phyloP scores from a whole-genome alignment of 805 yeast species.

The Candida patagonica region DNA sequence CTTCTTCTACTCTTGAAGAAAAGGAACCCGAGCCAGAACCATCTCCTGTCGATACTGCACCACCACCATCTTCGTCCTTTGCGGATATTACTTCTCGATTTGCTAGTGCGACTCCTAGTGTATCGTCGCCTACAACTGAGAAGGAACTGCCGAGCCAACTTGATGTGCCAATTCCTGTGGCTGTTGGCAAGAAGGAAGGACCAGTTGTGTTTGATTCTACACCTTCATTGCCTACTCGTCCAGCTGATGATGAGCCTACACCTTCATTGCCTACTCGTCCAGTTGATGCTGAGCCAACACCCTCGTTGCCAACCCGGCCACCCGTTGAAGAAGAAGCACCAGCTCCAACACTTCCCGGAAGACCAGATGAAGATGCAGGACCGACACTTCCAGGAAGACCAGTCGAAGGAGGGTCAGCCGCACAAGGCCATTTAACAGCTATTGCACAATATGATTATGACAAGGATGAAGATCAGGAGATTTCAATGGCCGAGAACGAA shows the following conservation, averaged over 20 bases:
- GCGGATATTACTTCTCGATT: slow-evolving; percentile 23
- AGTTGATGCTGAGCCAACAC: slow-evolving; percentile 17
- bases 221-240: slow-evolving; percentile 1
- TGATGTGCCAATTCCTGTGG: slow-evolving; percentile 8
- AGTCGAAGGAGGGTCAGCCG: background rate
- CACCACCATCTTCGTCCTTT: slow-evolving; percentile 14
- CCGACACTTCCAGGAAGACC: slow-evolving; percentile 5
- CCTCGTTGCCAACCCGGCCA: slow-evolving; percentile 12
- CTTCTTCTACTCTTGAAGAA: slow-evolving; percentile 7
- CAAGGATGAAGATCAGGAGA: slow-evolving; percentile 70
- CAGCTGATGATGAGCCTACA: background rate
- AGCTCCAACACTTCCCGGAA: slow-evolving; percentile 1
- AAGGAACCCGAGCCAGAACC: slow-evolving; percentile 7
- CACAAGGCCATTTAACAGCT: slow-evolving; percentile 37
- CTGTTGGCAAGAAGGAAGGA: background rate
- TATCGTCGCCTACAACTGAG: slow-evolving; percentile 10
- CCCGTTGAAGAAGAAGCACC: slow-evolving; percentile 6
- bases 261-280: slow-evolving; percentile 3
- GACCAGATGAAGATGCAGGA: slow-evolving; percentile 2
- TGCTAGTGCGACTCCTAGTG: slow-evolving; percentile 11
- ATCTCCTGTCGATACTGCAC: slow-evolving; percentile 12
- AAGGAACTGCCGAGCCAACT: slow-evolving; percentile 14
- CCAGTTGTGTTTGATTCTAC: slow-evolving; percentile 45
- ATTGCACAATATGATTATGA: slow-evolving; percentile 74
- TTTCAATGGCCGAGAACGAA: slow-evolving; percentile 60